phyloP scores from a whole-genome alignment of 768 basidiomycete genomes.

The Termitomyces sp. region DNA sequence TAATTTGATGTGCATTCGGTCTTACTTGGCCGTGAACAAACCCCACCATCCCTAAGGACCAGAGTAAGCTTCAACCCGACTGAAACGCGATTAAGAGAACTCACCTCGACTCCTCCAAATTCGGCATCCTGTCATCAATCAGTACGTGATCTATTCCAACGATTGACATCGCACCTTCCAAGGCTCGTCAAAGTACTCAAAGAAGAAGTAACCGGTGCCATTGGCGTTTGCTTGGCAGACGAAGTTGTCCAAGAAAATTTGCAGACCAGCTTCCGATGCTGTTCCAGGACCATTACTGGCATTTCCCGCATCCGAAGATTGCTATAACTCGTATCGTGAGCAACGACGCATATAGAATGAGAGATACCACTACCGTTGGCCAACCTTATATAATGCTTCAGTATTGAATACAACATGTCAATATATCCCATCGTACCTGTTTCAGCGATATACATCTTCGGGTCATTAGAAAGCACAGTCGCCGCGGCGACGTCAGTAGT shows the following conservation, averaged over 20 bases:
- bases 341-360: background rate
- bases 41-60: slow-evolving; percentile 43
- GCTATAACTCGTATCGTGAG: slow-evolving; percentile 28
- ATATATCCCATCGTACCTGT: slow-evolving; percentile 47
- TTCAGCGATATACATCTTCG: slow-evolving; percentile 89
- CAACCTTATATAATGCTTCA: slow-evolving; percentile 32
- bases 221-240: slow-evolving; percentile 85
- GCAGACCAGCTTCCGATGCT: slow-evolving; percentile 51
- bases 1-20: background rate
- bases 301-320: slow-evolving; percentile 56
- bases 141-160: background rate
- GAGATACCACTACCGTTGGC: slow-evolving; percentile 51
- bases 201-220: slow-evolving; percentile 85
- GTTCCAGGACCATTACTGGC: slow-evolving; percentile 65
- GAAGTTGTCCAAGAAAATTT: slow-evolving; percentile 84
- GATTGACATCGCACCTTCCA: slow-evolving; percentile 61
- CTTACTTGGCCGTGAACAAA: slow-evolving; percentile 40
- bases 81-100: background rate
- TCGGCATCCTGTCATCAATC: slow-evolving; percentile 37
- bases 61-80: background rate
- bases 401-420: background rate
- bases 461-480: slow-evolving; percentile 57
- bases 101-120: slow-evolving; percentile 76
- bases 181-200: slow-evolving; percentile 76
- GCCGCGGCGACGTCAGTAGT: slow-evolving; percentile 61